Evolutionary conservation across 768 basidiomycete genomes (phyloP).

Genomic region (Boletellus ananas): DNA sequence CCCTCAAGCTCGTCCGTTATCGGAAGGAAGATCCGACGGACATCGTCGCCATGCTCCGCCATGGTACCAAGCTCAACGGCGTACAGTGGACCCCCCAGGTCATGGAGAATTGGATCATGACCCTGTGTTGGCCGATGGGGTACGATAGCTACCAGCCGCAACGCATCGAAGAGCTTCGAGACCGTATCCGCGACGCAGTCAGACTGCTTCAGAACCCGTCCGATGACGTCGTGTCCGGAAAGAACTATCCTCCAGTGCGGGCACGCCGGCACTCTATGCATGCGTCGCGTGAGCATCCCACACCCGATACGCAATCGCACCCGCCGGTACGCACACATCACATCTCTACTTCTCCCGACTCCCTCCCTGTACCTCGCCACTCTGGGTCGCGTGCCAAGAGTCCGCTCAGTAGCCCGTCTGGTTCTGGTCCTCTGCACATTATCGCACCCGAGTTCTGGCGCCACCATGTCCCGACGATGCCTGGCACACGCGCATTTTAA

Average conservation of each 20-base stretch:
- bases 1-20: constrained; percentile 72
- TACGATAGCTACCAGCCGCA: constrained; percentile 47
- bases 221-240: constrained; percentile 11
- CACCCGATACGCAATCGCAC: constrained; percentile 1
- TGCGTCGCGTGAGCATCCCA: neutral
- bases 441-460: constrained; percentile 25
- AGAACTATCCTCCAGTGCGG: constrained; percentile 3
- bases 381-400: constrained; percentile 2
- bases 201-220: constrained; percentile 15
- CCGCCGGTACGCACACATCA: neutral
- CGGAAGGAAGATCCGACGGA: constrained; percentile 59
- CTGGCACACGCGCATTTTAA: constrained; percentile 11
- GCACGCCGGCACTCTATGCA: constrained; percentile 13
- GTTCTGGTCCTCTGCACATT: neutral
- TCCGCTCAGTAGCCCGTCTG: constrained; percentile 5
- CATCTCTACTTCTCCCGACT: constrained; percentile 1
- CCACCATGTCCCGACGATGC: neutral
- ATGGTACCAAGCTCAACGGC: constrained; percentile 50
- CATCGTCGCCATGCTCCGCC: constrained; percentile 59
- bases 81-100: constrained; percentile 53
- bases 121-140: constrained; percentile 61
- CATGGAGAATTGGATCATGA: constrained; percentile 56
- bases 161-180: constrained; percentile 44
- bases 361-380: neutral
- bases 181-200: constrained; percentile 54